Base-by-base conservation (phyloP, 2,329 filamentous ascomycete species). In the Ophiognomonia clavigignenti-juglandacearum region DNA sequence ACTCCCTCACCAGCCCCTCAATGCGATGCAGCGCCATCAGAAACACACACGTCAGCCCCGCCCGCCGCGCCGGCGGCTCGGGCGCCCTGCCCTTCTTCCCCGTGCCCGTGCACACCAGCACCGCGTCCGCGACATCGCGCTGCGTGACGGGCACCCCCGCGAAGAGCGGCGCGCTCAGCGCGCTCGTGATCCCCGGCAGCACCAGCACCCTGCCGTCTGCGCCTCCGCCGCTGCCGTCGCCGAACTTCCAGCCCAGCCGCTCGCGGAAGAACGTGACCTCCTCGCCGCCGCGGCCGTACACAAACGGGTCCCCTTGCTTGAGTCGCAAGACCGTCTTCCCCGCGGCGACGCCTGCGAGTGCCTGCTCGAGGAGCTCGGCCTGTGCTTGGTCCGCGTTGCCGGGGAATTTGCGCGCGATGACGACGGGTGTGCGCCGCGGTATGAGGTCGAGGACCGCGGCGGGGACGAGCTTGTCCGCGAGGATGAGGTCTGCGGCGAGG, bases 381-480 rank as follows among this genome's bases (percentile, higher is more conserved):
- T 98, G 93, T 0, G 93, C 93, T 37, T 82, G 82, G 57, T 98
- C 93, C 34, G 93, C 93, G 65, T 98, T 97, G 19, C 93, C 93
- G 1, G 93, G 93, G 67, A 98, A 98, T 64, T 98, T 98, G 60
- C 91, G 86, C 4, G 93, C 92, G 57, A 98, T 98, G 58, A 88
- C 83, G 11, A 97, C 85, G 9, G 86, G 84, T 8, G 91, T 95
- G 45, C 92, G 82, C 29, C 93, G 88, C 2, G 93, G 93, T 47
- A 97, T 86, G 14, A 98, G 80, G 54, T 92, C 88, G 9, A 98
- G 75, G 3, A 98, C 88, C 7, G 86, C 82, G 0, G 88, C 77
- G 0, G 93, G 88, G 4, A 93, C 87, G 39, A 93, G 83, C 68
- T 93, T 93, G 68, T 93, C 88, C 35, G 87, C 88, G 5, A 93